Percentiles rank a stretch among this genome's conserved stretches.
These are phyloP conservation scores for Piper longum DNA, from an alignment of 164 flowering plant species.

Conservation along the genomic window DNA sequence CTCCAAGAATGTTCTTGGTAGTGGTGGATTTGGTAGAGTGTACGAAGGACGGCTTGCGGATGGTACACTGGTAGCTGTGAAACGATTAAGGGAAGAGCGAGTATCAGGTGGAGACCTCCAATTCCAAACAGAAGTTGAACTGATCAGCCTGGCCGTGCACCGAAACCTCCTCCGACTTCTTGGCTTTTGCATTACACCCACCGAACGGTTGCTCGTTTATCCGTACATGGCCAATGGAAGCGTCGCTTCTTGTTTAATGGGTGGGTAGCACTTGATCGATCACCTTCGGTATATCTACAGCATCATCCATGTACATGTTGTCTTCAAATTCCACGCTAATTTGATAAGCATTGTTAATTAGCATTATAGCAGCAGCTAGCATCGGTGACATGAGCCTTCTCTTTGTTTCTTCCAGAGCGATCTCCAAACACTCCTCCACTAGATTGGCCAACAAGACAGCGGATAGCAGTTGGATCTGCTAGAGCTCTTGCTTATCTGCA, in stretches of 20 bases:
- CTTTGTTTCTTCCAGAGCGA: conserved; percentile 33
- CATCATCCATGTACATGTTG: too few species aligned
- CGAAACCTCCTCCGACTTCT: conserved; percentile 24
- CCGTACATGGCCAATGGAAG: conserved; percentile 14
- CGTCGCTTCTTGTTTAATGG: conserved; percentile 33
- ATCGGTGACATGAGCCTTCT: background rate
- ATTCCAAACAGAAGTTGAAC: conserved; percentile 36
- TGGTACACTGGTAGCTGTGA: conserved; percentile 35
- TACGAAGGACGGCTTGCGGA: conserved; percentile 34
- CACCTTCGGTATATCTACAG: too few species aligned
- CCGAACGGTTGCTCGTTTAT: conserved; percentile 27
- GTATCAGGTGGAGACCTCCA: conserved; percentile 32
- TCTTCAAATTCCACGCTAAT: too few species aligned
- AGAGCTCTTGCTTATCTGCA: conserved; percentile 88
- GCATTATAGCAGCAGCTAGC: background rate
- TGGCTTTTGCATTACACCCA: conserved; percentile 35
- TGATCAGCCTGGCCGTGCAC: conserved; percentile 39
- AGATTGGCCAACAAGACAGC: conserved; percentile 72
- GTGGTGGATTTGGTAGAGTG: conserved; percentile 40
- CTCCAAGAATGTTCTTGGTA: conserved; percentile 29
- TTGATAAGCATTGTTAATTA: too few species aligned
- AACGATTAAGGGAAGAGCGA: conserved; percentile 31
- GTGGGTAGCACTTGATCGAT: conserved; percentile 5
- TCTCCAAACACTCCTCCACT: conserved; percentile 58
- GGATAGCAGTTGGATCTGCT: conserved; percentile 81